Evolutionary conservation across 495 filamentous ascomycete genomes (phyloP), one percentile per base, ranked within the genome.

Genomic region (Usnea hakonensis): DNA sequence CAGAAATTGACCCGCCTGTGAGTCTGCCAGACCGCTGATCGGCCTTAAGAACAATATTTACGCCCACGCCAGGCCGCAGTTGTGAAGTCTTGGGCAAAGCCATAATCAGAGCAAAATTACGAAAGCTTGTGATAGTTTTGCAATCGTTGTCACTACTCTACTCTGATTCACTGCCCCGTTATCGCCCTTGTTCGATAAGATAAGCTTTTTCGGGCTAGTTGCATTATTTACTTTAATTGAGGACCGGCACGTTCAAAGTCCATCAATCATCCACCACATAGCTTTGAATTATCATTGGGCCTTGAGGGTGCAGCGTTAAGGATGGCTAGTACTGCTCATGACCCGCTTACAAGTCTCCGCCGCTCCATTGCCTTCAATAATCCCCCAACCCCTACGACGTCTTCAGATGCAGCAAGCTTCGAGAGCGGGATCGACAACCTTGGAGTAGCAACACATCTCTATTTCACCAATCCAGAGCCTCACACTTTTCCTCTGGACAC

Each of bases 271-370:
- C 26, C 46, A 17, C 26, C 28, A 52, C 48, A 17, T 26, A 52
- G 48, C 48, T 2, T 52, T 19, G 48, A 52, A 32, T 2, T 33
- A 10, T 52, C 14, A 19, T 28, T 52, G 30, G 48, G 3, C 14
- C 13, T 14, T n/a, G 5, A 17, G 26, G 16, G 16, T 52, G 21
- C 28, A 19, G 26, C 26, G 26, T 50, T 30, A 11, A 32, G 5
- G 32, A 52, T 52, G 48, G 48, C 48, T 32, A 57, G 6, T 16
- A 0, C 40, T 35, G 17, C 62, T 5, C 44, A 55, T 46, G 91
- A 96, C 69, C 84, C 91, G 50, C 87, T 96, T 58, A 77, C 89
- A 57, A 83, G 89, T 61, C 81, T 96, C 48, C 87, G 91, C 64
- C 85, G 86, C 65, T 84, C 89, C 57, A 92, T 95, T 72, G 83